Evolutionary conservation across 2,329 filamentous ascomycete genomes (phyloP), one percentile per base, ranked within the genome.

Genomic region (Emericellopsis atlantica): DNA sequence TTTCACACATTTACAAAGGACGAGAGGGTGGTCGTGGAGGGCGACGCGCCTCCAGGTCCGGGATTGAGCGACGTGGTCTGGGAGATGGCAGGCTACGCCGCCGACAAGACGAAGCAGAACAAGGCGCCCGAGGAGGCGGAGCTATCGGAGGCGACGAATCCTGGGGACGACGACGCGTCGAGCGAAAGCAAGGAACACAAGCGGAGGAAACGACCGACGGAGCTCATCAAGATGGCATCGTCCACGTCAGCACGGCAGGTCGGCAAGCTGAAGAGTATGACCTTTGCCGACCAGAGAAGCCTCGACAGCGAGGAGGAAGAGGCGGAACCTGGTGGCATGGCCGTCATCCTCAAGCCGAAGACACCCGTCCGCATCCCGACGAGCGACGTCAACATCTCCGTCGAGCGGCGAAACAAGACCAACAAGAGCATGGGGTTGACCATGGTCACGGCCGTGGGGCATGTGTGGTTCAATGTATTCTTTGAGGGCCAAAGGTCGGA

Each of bases 401-500:
- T 95, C 21, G 89, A 96, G 62, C 76, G 87, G 7, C 79, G 89
- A 31, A 94, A 88, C 60, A 84, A 81, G 52, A 79, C 84, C 2
- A 74, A 76, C 5, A 84, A 84, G 51, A 76, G 75, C 9, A 81
- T 92, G 59, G 83, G 87, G 1, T 75, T 86, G 49, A 88, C 86
- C 1, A 86, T 96, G 79, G 87, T 95, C 4, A 95, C 90, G 0
- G 81, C 89, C 0, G 81, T 96, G 9, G 89, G 89, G 0, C 90
- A 96, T 53, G 85, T 95, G 14, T 98, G 92, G 92, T 95, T 95
- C 68, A 98, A 98, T 54, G 70, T 80, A 2, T 96, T 80, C 60
- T 96, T 96, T 52, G 92, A 96, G 62, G 88, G 89, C 36, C 66
- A 75, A 16, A 83, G 84, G 0, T 79, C 82, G 0, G 83, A 88